Evolutionary conservation across 129 eudicot species (phyloP), one percentile per base, ranked within the genome.

Genomic region (Lonicera japonica): DNA sequence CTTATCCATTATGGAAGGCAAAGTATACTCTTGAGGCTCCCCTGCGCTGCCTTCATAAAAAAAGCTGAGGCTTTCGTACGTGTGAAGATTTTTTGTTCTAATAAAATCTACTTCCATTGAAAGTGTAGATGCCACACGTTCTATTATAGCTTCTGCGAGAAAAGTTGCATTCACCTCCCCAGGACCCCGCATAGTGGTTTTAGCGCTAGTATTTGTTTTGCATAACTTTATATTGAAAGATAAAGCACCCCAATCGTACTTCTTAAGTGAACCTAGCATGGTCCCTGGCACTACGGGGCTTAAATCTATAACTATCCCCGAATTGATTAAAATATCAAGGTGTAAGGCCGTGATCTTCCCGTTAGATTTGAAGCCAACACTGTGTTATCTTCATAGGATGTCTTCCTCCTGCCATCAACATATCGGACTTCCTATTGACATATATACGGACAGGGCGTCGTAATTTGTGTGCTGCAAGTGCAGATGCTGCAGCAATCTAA

Each of bases 361-460:
- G 23, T 71, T 73, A 13, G 95, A 80, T 70, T 88, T 87, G 76
- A 92, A 92, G 11, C 98, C 98, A 24, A 85, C 88, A n/a, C 73
- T 80, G 75, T 87, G 80, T 87, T 77, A 87, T 78, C 73, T 92
- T 87, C 96, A 92, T 92, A 21, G 98, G 98, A 72, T 92, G 98
- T 62, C 98, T 82, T 76, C 98, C 96, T 61, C 96, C 96, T 15
- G 86, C 80, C 82, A 87, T 76, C 54, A 87, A 82, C 98, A 87
- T 92, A 70, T 92, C 98, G 0, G 98, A 80, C 63, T 92, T 88
- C 11, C 96, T 81, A 68, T 92, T 86, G 22, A 82, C 60, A 52
- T 92, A 92, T 19, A 71, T 78, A 64, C 96, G 74, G 17, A 92
- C 98, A 3, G 98, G 96, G 24, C 86, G 84, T 38, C 76, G 70